Conservation (phyloP, 2,329 filamentous ascomycete species). For the Beauveria brongniartii region DNA sequence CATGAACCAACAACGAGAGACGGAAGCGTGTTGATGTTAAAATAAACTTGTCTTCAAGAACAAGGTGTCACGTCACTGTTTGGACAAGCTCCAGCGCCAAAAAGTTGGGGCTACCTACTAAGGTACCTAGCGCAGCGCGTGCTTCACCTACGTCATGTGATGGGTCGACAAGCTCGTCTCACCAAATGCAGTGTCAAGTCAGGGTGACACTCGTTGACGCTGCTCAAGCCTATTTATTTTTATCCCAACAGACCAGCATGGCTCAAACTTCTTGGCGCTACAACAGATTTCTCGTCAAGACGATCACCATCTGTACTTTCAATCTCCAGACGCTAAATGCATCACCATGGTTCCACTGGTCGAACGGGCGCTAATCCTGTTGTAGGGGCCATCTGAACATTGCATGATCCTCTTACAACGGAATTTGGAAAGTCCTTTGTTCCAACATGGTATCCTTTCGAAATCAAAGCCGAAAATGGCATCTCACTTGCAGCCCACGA, state of each 20-base stretch:
- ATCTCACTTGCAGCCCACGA: too few species aligned
- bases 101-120: background rate
- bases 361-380: background rate
- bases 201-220: background rate
- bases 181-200: background rate
- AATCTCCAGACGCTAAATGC: background rate
- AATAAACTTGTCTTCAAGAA: background rate
- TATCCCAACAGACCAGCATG: background rate
- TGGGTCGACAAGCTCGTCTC: conserved; percentile 1
- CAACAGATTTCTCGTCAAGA: background rate
- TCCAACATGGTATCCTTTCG: too few species aligned
- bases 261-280: background rate
- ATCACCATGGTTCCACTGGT: background rate
- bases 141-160: conserved; percentile 17
- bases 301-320: background rate
- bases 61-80: conserved; percentile 4
- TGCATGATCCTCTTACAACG: background rate
- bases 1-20: background rate
- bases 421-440: too few species aligned
- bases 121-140: background rate
- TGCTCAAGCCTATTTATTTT: background rate
- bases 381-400: background rate
- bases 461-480: too few species aligned
- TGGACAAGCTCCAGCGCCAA: conserved; percentile 9
- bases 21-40: background rate